phyloP scores from a whole-genome alignment of 257 asterid genomes.

The Primulina eburnea region DNA sequence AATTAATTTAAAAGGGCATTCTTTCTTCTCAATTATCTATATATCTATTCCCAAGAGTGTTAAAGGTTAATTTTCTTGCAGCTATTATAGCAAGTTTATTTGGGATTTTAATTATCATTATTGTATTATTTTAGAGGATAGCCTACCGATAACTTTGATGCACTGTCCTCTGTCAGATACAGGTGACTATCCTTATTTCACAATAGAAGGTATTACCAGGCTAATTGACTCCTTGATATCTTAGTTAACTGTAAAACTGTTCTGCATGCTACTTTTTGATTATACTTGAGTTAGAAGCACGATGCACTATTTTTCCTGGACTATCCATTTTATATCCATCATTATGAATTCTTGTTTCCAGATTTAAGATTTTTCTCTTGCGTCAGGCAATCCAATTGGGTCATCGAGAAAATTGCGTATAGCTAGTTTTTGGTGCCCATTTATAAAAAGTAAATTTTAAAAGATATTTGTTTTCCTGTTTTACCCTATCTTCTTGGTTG shows the following conservation, averaged over 20 bases:
- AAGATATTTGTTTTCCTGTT: background rate
- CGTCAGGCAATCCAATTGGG: too few relatives aligned
- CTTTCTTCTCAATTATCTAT: background rate
- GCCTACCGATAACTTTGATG: conserved; percentile 3
- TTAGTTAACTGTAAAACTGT: background rate
- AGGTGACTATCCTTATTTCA: conserved; percentile 23
- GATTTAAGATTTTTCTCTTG: background rate
- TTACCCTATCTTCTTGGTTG: too few relatives aligned
- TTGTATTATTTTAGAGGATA: conserved; percentile 25
- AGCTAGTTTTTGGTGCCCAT: background rate
- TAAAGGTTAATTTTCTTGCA: background rate
- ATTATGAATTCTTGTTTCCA: background rate
- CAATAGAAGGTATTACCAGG: conserved; percentile 23
- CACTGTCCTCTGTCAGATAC: background rate
- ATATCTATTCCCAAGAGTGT: conserved; percentile 6
- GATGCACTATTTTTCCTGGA: background rate
- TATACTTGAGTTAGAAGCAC: background rate
- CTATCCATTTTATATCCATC: background rate
- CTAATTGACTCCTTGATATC: background rate
- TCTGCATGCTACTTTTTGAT: background rate
- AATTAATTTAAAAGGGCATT: too few relatives aligned
- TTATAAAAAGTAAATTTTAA: too few relatives aligned
- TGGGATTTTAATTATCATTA: conserved; percentile 17
- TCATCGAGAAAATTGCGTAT: too few relatives aligned
- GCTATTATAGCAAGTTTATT: conserved; percentile 12